Evolutionary conservation across 163 green algal species (phyloP).

Genomic region (Scenedesmus sp.): DNA sequence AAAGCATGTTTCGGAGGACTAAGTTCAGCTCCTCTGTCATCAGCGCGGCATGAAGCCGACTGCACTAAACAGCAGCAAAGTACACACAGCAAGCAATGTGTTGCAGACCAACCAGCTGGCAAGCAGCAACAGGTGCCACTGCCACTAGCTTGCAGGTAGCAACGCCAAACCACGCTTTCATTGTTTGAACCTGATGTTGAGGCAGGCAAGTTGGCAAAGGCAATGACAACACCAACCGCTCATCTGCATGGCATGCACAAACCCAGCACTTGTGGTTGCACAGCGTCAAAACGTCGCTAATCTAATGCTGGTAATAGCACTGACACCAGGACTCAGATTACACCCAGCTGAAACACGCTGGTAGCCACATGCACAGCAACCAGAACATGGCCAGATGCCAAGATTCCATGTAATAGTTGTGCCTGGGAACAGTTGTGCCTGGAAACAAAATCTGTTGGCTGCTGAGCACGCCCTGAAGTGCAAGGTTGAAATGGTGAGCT

Average conservation of each 20-base stretch:
- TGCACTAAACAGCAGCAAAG: not conserved
- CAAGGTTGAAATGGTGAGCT: not conserved
- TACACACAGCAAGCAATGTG: not conserved
- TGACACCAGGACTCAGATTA: not conserved
- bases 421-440: not conserved
- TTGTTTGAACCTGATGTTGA: not conserved
- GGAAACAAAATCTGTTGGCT: not conserved
- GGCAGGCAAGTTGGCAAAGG: not conserved
- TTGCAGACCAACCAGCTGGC: not conserved
- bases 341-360: not conserved
- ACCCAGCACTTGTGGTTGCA: not conserved
- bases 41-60: not conserved
- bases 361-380: not conserved
- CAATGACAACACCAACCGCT: not conserved
- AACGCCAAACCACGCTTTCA: not conserved
- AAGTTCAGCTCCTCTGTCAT: not conserved
- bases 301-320: not conserved
- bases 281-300: not conserved
- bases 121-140: not conserved
- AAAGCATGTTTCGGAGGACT: not conserved
- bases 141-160: not conserved
- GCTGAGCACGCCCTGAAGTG: not conserved
- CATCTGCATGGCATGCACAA: not conserved
- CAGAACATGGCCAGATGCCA: conserved; percentile 6
- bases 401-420: not conserved